phyloP scores from a whole-genome alignment of 2,329 filamentous ascomycete genomes.

The Colletotrichum tanaceti region DNA sequence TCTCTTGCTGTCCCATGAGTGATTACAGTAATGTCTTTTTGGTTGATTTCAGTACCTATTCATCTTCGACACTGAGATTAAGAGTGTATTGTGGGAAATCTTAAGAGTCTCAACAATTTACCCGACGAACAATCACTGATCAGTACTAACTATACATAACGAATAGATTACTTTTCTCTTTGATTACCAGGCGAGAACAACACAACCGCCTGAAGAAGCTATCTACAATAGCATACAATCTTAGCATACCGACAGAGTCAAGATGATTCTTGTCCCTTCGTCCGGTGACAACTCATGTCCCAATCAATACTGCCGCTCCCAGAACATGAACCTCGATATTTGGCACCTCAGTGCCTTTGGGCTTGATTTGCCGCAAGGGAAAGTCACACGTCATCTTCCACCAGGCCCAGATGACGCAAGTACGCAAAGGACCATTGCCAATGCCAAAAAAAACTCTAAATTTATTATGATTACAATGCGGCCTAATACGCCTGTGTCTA shows the following conservation, averaged over 20 bases:
- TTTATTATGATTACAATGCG: conserved; percentile 30
- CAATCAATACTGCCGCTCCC: background rate
- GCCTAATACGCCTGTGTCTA: conserved; percentile 24
- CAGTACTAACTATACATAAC: no score
- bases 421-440: background rate
- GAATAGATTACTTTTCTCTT: no score
- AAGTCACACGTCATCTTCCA: background rate
- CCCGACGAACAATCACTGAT: no score
- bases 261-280: background rate
- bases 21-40: no score
- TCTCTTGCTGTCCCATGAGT: no score
- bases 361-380: background rate
- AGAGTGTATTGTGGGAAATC: no score
- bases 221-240: background rate
- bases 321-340: background rate
- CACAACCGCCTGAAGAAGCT: background rate
- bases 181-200: no score
- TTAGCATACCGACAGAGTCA: background rate
- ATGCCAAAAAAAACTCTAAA: background rate
- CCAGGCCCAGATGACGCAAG: no score
- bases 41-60: no score
- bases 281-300: background rate
- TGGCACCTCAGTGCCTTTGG: background rate
- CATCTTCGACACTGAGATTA: no score
- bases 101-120: no score